These are phyloP conservation scores for Mortierella hygrophila DNA, from an alignment of 192 early-diverging fungal genomes.

Conservation along the genomic window DNA sequence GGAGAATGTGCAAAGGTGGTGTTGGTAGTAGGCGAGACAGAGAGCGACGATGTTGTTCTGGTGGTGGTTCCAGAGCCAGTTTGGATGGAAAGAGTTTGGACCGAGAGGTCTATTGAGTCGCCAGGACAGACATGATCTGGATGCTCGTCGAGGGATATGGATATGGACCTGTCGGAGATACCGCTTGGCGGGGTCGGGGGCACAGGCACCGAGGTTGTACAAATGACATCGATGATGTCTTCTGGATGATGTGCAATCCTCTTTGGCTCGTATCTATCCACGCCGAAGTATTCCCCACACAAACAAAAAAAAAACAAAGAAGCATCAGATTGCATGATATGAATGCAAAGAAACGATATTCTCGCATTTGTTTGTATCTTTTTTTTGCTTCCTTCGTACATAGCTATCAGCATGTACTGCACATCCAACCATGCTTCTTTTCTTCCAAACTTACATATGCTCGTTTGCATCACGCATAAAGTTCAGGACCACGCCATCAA, in stretches of 20 bases:
- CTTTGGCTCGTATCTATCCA: background rate
- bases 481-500: background rate
- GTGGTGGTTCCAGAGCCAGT: background rate
- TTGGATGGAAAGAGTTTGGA: background rate
- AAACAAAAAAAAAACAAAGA: background rate
- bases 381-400: background rate
- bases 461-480: background rate
- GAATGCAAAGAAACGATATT: background rate
- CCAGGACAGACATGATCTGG: no score
- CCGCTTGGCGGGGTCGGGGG: background rate
- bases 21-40: background rate
- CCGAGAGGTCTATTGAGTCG: background rate
- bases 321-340: background rate
- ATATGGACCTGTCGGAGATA: background rate
- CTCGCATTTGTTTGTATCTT: background rate
- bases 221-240: background rate
- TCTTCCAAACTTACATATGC: background rate
- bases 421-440: background rate
- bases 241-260: background rate
- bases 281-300: background rate
- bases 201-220: background rate
- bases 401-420: background rate
- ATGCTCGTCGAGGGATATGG: background rate
- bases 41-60: background rate
- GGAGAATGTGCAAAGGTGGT: background rate